These are phyloP conservation scores for Ormosia emarginata DNA, from an alignment of 306 rosid genomes.

Conservation along the genomic window DNA sequence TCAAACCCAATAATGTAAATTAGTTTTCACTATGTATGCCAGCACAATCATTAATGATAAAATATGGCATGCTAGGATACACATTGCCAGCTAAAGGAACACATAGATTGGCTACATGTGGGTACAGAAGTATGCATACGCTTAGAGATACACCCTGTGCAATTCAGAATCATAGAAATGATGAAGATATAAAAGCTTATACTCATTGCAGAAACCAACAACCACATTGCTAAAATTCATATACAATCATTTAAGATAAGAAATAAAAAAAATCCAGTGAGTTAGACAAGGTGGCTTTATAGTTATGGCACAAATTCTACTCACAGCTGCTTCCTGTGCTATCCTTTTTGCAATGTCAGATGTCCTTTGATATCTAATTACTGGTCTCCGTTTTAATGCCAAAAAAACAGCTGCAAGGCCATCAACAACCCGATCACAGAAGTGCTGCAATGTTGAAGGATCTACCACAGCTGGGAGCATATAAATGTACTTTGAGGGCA, in stretches of 20 bases:
- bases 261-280: neutral
- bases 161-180: conserved; percentile 19
- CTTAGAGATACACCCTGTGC: neutral
- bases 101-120: conserved; percentile 1
- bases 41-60: conserved; percentile 16
- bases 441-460: conserved; percentile 62
- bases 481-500: conserved; percentile 68
- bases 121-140: neutral
- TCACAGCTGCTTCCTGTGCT: conserved; percentile 83
- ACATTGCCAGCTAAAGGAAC: conserved; percentile 22
- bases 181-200: neutral
- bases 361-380: conserved; percentile 88
- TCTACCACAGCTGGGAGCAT: conserved; percentile 95
- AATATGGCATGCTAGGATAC: neutral
- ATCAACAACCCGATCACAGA: conserved; percentile 79
- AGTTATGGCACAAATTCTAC: conserved; percentile 17
- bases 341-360: conserved; percentile 87
- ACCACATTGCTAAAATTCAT: neutral
- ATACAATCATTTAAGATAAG: neutral
- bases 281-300: neutral
- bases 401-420: conserved; percentile 83
- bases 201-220: conserved; percentile 7
- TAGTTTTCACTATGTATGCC: conserved; percentile 23
- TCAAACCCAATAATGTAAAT: conserved; percentile 36
- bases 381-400: conserved; percentile 83